These are phyloP conservation scores for Phlebiopsis gigantea DNA, from an alignment of 768 basidiomycete species.

Conservation along the genomic window DNA sequence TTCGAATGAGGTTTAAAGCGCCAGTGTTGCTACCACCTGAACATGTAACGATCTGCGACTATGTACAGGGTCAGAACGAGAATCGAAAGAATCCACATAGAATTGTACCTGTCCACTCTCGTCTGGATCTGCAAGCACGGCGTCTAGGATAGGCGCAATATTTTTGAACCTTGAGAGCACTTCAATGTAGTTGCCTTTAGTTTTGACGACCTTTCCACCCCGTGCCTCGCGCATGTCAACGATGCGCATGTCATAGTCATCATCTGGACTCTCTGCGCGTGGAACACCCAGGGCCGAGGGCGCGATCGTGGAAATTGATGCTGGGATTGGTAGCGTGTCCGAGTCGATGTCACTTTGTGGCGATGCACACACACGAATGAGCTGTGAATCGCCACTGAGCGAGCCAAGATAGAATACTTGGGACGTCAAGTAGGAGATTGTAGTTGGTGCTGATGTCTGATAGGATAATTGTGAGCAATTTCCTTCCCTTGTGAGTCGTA, in stretches of 20 bases:
- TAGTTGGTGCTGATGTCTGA: slow-evolving; percentile 67
- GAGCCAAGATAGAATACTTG: slow-evolving; percentile 77
- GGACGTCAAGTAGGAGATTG: slow-evolving; percentile 65
- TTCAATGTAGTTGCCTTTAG: slow-evolving; percentile 51
- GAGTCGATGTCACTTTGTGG: slow-evolving; percentile 36
- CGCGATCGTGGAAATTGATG: slow-evolving; percentile 38
- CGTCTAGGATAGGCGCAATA: slow-evolving; percentile 81
- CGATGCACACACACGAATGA: slow-evolving; percentile 51
- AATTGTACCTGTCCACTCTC: slow-evolving; percentile 58
- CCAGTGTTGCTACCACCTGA: slow-evolving; percentile 79
- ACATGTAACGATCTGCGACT: slow-evolving; percentile 83
- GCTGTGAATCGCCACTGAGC: slow-evolving; percentile 75
- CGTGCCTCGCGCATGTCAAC: slow-evolving; percentile 25
- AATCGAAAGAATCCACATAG: background rate
- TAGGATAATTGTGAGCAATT: background rate
- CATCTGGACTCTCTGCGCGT: slow-evolving; percentile 19
- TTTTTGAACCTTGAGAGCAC: slow-evolving; percentile 67
- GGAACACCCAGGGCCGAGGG: slow-evolving; percentile 33
- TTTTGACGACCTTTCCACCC: slow-evolving; percentile 44
- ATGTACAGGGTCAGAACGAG: background rate
- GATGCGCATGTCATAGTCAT: slow-evolving; percentile 27
- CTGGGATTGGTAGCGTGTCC: slow-evolving; percentile 49
- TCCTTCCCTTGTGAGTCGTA: background rate
- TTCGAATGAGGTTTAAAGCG: slow-evolving; percentile 69
- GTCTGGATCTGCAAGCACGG: slow-evolving; percentile 68